Base-by-base conservation (phyloP, 768 basidiomycete species). In the Mycena venus region DNA sequence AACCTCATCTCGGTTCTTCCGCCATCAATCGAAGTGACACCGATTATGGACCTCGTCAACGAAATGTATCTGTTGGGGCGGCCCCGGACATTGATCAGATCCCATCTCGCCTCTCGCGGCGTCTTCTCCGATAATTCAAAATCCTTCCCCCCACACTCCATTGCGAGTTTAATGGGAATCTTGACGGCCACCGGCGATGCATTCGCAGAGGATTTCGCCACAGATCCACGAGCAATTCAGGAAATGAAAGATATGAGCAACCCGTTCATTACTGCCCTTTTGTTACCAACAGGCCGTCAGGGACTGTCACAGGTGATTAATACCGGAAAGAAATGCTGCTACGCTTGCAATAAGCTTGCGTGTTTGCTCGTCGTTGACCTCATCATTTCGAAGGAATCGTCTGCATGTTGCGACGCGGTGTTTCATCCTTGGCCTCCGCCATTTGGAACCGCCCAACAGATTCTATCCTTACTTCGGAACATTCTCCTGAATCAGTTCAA, bases 361-460 rank as follows among this genome's bases (percentile, higher is more conserved):
- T 56, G 40, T 21, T 34, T 72, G 12, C 38, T 72, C 21, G 27
- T 51, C n/a, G 42, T 61, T 29, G 59, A 68, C 47, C 38, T 36
- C 15, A 21, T 21, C 4, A 21, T 21, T 19, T 21, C 44, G 19
- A 58, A 11, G 23, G 53, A 68, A n/a, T 29, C 34, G 29, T 4
- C 66, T 32, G 14, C 19, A 21, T 29, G 51, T 19, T 42, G 12
- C 70, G 53, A 27, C n/a, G 53, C n/a, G 17, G 29, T 59, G 19
- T 72, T 71, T 21, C 51, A 34, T 29, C 70, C 70, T 44, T 72
- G 70, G 70, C 34, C 70, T 34, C 70, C 70, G 40, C 70, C 70
- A 10, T 38, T 65, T 8, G 49, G 64, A 23, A 53, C 36, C n/a
- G 34, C 49, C 11, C 47, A 12, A 4, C 32, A 65, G 47, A 32